These are phyloP conservation scores for Brettanomyces custersianus DNA, from an alignment of 805 yeast species.

Conservation along the genomic window DNA sequence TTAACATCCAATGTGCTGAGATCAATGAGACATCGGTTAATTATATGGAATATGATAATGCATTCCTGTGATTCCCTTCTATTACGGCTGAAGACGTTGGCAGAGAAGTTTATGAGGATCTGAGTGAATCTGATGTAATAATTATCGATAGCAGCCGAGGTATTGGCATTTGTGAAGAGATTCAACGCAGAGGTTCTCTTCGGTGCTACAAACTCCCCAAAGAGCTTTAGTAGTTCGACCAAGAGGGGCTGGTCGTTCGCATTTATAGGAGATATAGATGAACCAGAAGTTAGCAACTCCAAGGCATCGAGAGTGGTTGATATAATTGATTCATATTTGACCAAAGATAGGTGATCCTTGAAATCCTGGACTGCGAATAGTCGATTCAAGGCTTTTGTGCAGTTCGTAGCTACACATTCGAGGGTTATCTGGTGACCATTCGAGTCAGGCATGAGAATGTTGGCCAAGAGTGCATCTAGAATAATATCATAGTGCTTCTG, in stretches of 20 bases:
- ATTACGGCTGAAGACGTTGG: conserved; percentile 8
- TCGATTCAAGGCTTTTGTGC: conserved; percentile 19
- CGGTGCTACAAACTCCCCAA: conserved; percentile 14
- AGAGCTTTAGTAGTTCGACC: conserved; percentile 12
- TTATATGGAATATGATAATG: conserved; percentile 29
- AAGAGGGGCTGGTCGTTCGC: conserved; percentile 14
- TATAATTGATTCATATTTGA: conserved; percentile 12
- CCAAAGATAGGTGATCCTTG: conserved; percentile 16
- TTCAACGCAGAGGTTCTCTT: conserved; percentile 10
- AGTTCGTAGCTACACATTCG: conserved; percentile 23
- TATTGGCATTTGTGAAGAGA: conserved; percentile 7
- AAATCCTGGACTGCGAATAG: conserved; percentile 18
- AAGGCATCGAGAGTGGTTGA: conserved; percentile 10
- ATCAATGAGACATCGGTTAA: conserved; percentile 36
- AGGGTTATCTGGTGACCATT: conserved; percentile 9
- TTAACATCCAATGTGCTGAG: conserved; percentile 32
- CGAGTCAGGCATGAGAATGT: conserved; percentile 10
- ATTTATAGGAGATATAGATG: not conserved
- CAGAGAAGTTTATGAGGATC: conserved; percentile 9
- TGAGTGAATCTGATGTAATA: conserved; percentile 11
- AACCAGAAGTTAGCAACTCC: conserved; percentile 6
- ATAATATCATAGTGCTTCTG: conserved; percentile 21
- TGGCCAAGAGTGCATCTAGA: conserved; percentile 10
- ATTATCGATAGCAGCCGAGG: conserved; percentile 1
- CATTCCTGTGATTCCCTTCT: conserved; percentile 19